phyloP scores from a whole-genome alignment of 768 basidiomycete genomes.

The Collybia sordida region DNA sequence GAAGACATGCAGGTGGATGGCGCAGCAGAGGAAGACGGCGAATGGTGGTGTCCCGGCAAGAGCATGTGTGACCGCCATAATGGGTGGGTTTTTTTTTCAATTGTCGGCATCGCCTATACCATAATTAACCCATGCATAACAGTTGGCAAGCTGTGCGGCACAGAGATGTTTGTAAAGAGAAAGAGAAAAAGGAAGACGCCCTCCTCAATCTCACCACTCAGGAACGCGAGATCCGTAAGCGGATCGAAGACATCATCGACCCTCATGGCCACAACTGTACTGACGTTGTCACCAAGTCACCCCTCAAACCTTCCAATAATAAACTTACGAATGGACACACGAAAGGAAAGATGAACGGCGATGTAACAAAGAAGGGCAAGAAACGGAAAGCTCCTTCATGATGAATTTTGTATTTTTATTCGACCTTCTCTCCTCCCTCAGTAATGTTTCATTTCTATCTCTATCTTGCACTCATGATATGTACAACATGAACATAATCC shows the following conservation, averaged over 20 bases:
- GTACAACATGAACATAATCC: too few relatives aligned
- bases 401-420: slow-evolving; percentile 10
- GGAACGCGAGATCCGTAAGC: slow-evolving; percentile 77
- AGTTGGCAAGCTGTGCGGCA: slow-evolving; percentile 81
- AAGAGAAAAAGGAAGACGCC: slow-evolving; percentile 69
- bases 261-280: slow-evolving; percentile 39
- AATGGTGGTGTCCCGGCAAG: slow-evolving; percentile 82
- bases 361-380: slow-evolving; percentile 56
- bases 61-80: slow-evolving; percentile 77
- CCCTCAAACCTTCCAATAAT: slow-evolving; percentile 34
- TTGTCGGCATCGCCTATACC: slow-evolving; percentile 7
- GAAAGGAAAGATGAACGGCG: slow-evolving; percentile 41
- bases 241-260: slow-evolving; percentile 71
- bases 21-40: slow-evolving; percentile 40
- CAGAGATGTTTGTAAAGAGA: slow-evolving; percentile 74
- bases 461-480: not conserved
- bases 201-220: slow-evolving; percentile 65
- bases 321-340: slow-evolving; percentile 46
- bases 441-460: slow-evolving; percentile 2
- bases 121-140: slow-evolving; percentile 1
- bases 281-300: slow-evolving; percentile 29
- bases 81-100: slow-evolving; percentile 46
- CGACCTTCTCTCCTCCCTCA: slow-evolving; percentile 3
- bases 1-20: slow-evolving; percentile 43
- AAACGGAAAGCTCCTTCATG: slow-evolving; percentile 48